Conservation (phyloP, 2,329 filamentous ascomycete species). For the Zopfia rhizophila region DNA sequence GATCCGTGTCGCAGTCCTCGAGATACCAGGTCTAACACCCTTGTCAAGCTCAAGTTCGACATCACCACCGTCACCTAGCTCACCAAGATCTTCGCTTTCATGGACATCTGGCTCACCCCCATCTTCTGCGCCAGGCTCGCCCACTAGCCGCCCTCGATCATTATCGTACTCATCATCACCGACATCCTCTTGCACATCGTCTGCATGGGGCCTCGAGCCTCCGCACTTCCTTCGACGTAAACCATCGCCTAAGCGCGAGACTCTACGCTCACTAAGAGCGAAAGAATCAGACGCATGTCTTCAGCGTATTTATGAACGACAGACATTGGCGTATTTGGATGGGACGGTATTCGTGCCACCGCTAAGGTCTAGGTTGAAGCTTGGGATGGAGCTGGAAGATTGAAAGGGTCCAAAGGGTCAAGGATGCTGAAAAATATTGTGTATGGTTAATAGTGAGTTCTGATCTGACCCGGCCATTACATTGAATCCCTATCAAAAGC, state of each 20-base stretch:
- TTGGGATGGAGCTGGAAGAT: neutral
- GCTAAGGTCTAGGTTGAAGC: neutral
- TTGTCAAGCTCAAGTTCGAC: slow-evolving; percentile 18
- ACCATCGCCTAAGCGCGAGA: slow-evolving; percentile 37
- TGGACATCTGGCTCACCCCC: slow-evolving; percentile 22
- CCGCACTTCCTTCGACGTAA: slow-evolving; percentile 33
- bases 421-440: too few relatives aligned
- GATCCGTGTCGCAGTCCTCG: slow-evolving; percentile 32
- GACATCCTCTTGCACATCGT: slow-evolving; percentile 1
- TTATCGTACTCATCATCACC: slow-evolving; percentile 17
- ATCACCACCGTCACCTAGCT: slow-evolving; percentile 18
- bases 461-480: too few relatives aligned
- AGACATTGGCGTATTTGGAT: slow-evolving; percentile 41
- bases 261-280: slow-evolving; percentile 42
- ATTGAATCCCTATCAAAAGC: too few relatives aligned
- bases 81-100: slow-evolving; percentile 27
- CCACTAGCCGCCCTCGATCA: slow-evolving; percentile 18
- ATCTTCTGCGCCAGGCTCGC: slow-evolving; percentile 29
- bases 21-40: slow-evolving; percentile 23
- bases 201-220: slow-evolving; percentile 10
- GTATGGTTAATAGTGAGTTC: too few relatives aligned
- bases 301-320: slow-evolving; percentile 42
- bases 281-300: slow-evolving; percentile 48
- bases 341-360: slow-evolving; percentile 31
- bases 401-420: too few relatives aligned